Evolutionary conservation across 805 yeast species (phyloP), one percentile per base, ranked within the genome.

Genomic region (Myxozyma sirexii): DNA sequence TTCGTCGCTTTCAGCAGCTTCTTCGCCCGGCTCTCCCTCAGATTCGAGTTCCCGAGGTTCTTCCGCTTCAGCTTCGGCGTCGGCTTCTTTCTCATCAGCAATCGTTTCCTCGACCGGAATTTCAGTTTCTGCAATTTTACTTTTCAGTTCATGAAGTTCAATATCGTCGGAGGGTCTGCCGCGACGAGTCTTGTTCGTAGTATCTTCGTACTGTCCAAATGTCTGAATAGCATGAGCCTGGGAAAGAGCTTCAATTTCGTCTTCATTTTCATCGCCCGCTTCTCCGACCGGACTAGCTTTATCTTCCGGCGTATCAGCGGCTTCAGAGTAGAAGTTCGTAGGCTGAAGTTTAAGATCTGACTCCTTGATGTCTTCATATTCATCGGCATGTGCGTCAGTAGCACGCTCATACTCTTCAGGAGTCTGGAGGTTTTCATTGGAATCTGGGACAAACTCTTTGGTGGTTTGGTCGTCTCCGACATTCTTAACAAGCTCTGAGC

Each of bases 101-200:
- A 33, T 31, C 6, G 35, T 21, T 13, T 21, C 44, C 39, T 45
- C 58, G n/a, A n/a, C n/a, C n/a, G n/a, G n/a, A n/a, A n/a, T n/a
- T 4, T 46, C 57, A 35, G 19, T 19, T 15, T 24, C 52, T 7
- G 12, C 31, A 21, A 29, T 27, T 17, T 21, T 47, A 12, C 51
- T 47, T 29, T 39, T 35, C 29, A 52, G 19, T 33, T 56, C 60
- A n/a, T 35, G 38, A 31, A 37, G 44, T 17, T 41, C 56, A 42
- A 33, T 37, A 21, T 33, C 43, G 15, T 49, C 60, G 4, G 38
- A n/a, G 17, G 27, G 26, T 24, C 26, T 23, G 2, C 29, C 43
- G 12, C 24, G 24, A 27, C 3, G 13, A 5, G 46, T 10, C 26
- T 42, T 24, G 3, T 33, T 37, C 8, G 13, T 12, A 17, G 26